Base-by-base conservation (phyloP, 169 alveolate genomes). In the Plasmodium coatneyi region DNA sequence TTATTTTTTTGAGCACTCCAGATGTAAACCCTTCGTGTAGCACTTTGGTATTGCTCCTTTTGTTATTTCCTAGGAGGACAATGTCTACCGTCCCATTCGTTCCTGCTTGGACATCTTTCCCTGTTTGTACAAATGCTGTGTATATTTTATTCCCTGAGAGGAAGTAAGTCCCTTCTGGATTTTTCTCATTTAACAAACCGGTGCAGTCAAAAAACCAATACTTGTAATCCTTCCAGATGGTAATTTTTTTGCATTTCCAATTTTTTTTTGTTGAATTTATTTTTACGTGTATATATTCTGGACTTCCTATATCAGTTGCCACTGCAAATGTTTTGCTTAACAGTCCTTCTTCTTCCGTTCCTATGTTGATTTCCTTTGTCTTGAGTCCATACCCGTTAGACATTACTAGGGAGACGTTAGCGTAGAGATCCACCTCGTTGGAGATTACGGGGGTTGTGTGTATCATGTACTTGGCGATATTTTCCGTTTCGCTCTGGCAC, bases 161-260 rank as follows among this genome's bases (percentile, higher is more conserved):
- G 36, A 76, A 92, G 10, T 83, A 84, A 9, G 92, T 92, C 5
- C 74, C 92, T 49, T 92, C 96, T 9, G 92, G 96, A 43, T 87
- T 84, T 80, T 95, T 93, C 9, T 96, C 93, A n/a, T 96, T 80
- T 25, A 95, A 92, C 28, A 83, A 95, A 10, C 96, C 98, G 5
- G 94, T 92, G 39, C 99, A 98, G 92, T 97, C 98, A 80, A 98
- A 98, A 3, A 95, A 92, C 99, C 99, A 98, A 92, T 96, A 98
- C 71, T 97, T 96, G 86, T 96, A 97, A 80, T 97, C 98, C 41
- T 97, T 97, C 95, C 95, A 96, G 22, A 97, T 95, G 9, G 97
- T 96, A 14, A 97, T 96, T 71, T 96, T 97, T 84, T 97, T 97
- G 84, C 99, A 97, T 30, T 96, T 92, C 99, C 99, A 97, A n/a